These are phyloP conservation scores for Malus hybrid DNA, from an alignment of 331 rosid species.

Conservation along the genomic window DNA sequence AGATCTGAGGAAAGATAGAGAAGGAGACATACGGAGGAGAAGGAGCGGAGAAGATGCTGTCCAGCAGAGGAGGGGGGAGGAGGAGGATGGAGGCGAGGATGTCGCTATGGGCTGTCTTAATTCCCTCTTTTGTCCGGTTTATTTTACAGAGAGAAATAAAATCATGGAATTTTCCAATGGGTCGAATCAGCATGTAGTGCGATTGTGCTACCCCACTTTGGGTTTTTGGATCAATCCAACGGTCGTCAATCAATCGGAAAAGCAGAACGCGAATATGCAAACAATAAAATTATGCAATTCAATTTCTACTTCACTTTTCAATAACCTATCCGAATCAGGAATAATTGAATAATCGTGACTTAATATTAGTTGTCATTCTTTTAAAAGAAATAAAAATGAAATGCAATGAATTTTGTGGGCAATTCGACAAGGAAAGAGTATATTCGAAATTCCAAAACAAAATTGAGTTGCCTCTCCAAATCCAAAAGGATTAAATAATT, in stretches of 20 bases:
- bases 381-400: no score
- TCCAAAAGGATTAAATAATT: no score
- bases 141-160: background rate
- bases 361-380: no score
- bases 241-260: background rate
- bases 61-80: background rate
- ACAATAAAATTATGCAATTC: background rate
- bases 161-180: background rate
- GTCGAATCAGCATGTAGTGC: background rate
- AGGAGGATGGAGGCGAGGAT: background rate
- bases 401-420: no score
- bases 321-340: no score
- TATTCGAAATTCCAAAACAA: no score
- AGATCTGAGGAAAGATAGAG: background rate
- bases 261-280: background rate
- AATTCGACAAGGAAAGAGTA: no score
- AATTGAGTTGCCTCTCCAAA: background rate
- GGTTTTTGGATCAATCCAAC: background rate
- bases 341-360: no score
- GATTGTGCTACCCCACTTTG: background rate
- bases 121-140: background rate
- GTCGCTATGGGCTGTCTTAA: background rate
- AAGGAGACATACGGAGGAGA: background rate
- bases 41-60: background rate
- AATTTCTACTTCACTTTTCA: no score